These are phyloP conservation scores for Rhizopus stolonifer DNA, from an alignment of 371 early-diverging fungal species.

Conservation along the genomic window DNA sequence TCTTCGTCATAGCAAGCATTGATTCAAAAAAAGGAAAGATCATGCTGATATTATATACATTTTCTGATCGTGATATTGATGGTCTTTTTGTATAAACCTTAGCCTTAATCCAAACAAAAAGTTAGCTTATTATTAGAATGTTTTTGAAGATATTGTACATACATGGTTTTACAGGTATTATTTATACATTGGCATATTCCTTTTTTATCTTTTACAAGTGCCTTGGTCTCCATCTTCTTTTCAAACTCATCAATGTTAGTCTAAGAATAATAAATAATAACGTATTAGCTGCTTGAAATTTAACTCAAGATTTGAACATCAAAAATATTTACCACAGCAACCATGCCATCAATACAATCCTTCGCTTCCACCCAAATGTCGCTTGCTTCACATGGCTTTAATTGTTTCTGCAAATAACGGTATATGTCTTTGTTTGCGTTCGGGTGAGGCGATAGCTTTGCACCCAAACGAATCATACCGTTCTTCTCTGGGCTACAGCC, in stretches of 20 bases:
- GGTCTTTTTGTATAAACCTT: conserved; percentile 17
- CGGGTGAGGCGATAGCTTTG: conserved; percentile 12
- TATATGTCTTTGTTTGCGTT: conserved; percentile 12
- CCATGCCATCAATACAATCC: conserved; percentile 7
- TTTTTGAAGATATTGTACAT: conserved; percentile 18
- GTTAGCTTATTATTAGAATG: conserved; percentile 17
- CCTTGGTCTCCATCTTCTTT: conserved; percentile 12
- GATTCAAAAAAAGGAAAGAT: conserved; percentile 17
- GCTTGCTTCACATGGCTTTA: conserved; percentile 5
- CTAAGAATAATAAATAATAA: conserved; percentile 20
- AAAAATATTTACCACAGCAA: conserved; percentile 19
- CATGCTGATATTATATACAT: conserved; percentile 20
- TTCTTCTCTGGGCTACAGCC: conserved; percentile 16
- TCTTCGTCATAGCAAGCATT: conserved; percentile 15
- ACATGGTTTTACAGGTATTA: conserved; percentile 15
- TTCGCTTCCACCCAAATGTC: conserved; percentile 10
- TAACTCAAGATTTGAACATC: conserved; percentile 4
- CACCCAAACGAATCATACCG: conserved; percentile 13
- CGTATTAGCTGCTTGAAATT: conserved; percentile 16
- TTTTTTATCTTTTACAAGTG: conserved; percentile 12
- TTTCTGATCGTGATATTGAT: conserved; percentile 12
- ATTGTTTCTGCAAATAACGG: conserved; percentile 9
- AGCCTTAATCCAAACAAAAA: conserved; percentile 13
- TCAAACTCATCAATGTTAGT: conserved; percentile 11
- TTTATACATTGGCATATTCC: conserved; percentile 10